Evolutionary conservation across 495 filamentous ascomycete genomes (phyloP), one percentile per base, ranked within the genome.

Genomic region (Diplogelasinospora grovesii): DNA sequence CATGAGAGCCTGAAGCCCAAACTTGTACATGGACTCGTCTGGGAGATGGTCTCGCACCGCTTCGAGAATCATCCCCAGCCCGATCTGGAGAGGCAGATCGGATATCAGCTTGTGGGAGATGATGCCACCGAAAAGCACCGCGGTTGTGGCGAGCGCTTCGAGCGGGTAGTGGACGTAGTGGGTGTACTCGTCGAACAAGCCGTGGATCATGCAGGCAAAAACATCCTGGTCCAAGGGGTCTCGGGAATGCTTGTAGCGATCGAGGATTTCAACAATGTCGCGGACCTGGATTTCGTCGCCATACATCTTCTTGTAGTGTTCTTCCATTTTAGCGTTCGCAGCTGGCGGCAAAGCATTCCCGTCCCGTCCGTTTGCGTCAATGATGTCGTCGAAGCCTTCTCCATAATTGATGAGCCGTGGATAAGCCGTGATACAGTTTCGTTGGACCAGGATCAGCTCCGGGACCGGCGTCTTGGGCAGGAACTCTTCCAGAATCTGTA

Each of bases 131-230:
- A 99, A 99, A 42, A 99, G 75, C 15, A 96, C 89, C 4, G 92
- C 90, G 1, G 92, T 97, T 9, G 89, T 96, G 5, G 89, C 89
- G 39, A 99, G 65, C 22, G 92, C 92, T 48, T 92, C 89, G 4
- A 94, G 71, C 3, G 93, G 93, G 57, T 99, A 99, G 50, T 89
- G 86, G 28, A 81, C 74, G 56, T 94, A 99, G 58, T 93, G 94
- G 31, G 83, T 80, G 57, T 96, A 99, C 63, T 99, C 92, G 50
- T 99, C 92, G 49, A 97, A 95, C 7, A 99, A 71, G 0, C 92
- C 92, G 50, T 95, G 90, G 22, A 99, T 89, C 92, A 99, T 97
- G 62, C 90, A 95, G 9, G 89, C 86, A 57, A 97, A 99, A 3
- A 95, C 70, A 53, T 99, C 92, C 57, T 95, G 89, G 38, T 95